Conservation (phyloP, 1,284 basidiomycete genomes). For the Psilocybe mexicana region DNA sequence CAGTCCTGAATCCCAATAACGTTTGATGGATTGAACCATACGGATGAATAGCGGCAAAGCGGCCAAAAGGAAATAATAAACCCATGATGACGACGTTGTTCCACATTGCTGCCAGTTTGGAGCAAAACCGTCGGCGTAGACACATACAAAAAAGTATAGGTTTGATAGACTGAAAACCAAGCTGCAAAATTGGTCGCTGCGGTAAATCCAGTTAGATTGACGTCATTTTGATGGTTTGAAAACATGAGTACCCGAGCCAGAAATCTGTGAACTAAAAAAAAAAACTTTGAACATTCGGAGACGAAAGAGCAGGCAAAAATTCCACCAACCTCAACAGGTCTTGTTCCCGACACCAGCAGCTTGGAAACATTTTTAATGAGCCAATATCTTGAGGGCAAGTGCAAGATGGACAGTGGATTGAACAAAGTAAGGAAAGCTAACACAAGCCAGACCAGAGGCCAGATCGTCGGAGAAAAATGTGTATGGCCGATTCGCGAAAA, state of each 20-base stretch:
- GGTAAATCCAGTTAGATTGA: slow-evolving; percentile 20
- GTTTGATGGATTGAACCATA: slow-evolving; percentile 83
- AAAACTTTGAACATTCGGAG: not conserved
- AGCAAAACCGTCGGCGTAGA: slow-evolving; percentile 60
- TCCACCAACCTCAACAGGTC: slow-evolving; percentile 67
- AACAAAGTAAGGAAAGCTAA: slow-evolving; percentile 64
- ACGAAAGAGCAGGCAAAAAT: not conserved
- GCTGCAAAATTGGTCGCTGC: slow-evolving; percentile 83
- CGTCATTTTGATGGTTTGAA: not conserved
- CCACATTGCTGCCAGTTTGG: slow-evolving; percentile 47
- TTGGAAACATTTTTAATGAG: slow-evolving; percentile 63
- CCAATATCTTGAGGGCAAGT: slow-evolving; percentile 78
- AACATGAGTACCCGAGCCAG: slow-evolving; percentile 69
- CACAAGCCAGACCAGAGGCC: slow-evolving; percentile 87
- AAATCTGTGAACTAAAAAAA: slow-evolving; percentile 68
- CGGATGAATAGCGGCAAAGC: slow-evolving; percentile 71
- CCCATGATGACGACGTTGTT: slow-evolving; percentile 52
- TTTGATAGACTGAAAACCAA: slow-evolving; percentile 75
- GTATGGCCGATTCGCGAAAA: slow-evolving; percentile 64
- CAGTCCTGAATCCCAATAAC: slow-evolving; percentile 80
- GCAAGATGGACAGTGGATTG: slow-evolving; percentile 76
- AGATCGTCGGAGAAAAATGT: slow-evolving; percentile 56
- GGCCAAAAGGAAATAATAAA: slow-evolving; percentile 55
- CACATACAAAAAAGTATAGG: slow-evolving; percentile 74
- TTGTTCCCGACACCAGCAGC: slow-evolving; percentile 70